These are phyloP conservation scores for Clonostachys sp. DNA, from an alignment of 2,329 filamentous ascomycete genomes.

Conservation along the genomic window DNA sequence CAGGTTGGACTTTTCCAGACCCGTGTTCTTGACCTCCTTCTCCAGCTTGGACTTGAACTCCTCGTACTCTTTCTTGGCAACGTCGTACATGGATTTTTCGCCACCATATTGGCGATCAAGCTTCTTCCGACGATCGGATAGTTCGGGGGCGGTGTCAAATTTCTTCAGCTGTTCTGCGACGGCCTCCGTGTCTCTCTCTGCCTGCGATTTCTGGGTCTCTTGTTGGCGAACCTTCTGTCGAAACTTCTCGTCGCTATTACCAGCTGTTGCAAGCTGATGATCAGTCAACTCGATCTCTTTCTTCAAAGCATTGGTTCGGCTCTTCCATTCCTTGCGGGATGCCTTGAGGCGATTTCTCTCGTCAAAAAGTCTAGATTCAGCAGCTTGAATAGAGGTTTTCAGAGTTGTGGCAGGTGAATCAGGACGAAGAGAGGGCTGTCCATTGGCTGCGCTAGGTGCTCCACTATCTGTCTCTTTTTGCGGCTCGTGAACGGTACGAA, in stretches of 20 bases:
- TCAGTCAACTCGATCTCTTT: slow-evolving; percentile 71
- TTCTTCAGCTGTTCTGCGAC: slow-evolving; percentile 57
- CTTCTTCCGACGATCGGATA: slow-evolving; percentile 51
- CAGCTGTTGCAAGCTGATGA: slow-evolving; percentile 61
- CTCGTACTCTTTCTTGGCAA: slow-evolving; percentile 47
- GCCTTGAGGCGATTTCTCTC: slow-evolving; percentile 66
- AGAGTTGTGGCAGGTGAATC: slow-evolving; percentile 75
- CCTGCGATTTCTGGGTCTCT: slow-evolving; percentile 66
- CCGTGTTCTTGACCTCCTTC: slow-evolving; percentile 56
- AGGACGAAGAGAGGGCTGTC: slow-evolving; percentile 61
- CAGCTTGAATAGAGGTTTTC: slow-evolving; percentile 68
- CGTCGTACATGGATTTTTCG: slow-evolving; percentile 57
- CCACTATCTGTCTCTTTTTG: slow-evolving; percentile 22
- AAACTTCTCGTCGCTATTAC: slow-evolving; percentile 71
- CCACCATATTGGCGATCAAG: slow-evolving; percentile 46
- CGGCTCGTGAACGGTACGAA: slow-evolving; percentile 56
- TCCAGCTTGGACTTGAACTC: slow-evolving; percentile 58
- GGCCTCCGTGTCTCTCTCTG: slow-evolving; percentile 49
- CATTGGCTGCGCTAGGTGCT: slow-evolving; percentile 25
- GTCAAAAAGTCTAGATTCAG: slow-evolving; percentile 66
- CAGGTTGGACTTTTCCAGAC: slow-evolving; percentile 58
- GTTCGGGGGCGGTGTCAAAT: slow-evolving; percentile 59
- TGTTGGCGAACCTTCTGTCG: slow-evolving; percentile 73
- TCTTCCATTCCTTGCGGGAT: slow-evolving; percentile 70
- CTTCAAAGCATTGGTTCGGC: slow-evolving; percentile 59